phyloP scores from a whole-genome alignment of 2,329 filamentous ascomycete species.

The Grosmannia clavigera region DNA sequence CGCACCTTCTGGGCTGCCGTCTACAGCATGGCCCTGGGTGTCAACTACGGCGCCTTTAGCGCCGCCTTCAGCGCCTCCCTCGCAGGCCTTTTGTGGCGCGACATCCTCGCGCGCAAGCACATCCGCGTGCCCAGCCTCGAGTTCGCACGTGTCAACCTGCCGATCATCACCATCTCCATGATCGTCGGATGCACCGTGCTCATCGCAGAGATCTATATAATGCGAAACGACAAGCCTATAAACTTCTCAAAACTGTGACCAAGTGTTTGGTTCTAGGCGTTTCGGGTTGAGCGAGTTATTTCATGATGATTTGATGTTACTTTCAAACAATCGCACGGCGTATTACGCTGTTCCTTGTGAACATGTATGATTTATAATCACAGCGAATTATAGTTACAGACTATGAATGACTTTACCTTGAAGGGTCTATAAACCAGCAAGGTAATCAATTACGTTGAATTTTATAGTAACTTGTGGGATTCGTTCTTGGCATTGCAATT shows the following conservation, averaged over 20 bases:
- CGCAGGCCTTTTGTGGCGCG: conserved; percentile 59
- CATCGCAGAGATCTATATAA: conserved; percentile 51
- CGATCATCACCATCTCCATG: conserved; percentile 60
- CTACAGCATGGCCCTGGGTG: conserved; percentile 61
- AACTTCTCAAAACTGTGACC: not conserved
- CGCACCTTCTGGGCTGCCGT: conserved; percentile 63
- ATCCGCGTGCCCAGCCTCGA: conserved; percentile 52
- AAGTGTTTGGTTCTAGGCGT: too few species aligned
- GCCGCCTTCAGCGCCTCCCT: conserved; percentile 59
- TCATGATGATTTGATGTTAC: too few species aligned
- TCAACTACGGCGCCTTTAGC: conserved; percentile 66
- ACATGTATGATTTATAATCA: too few species aligned
- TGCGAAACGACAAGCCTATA: conserved; percentile 18
- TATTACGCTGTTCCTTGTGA: too few species aligned
- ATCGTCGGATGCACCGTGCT: conserved; percentile 48
- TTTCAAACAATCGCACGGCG: too few species aligned
- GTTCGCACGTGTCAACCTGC: conserved; percentile 56
- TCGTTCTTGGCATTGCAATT: too few species aligned
- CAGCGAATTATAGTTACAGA: too few species aligned
- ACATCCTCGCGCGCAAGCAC: conserved; percentile 56
- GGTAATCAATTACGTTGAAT: too few species aligned
- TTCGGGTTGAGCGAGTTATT: too few species aligned
- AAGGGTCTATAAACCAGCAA: too few species aligned
- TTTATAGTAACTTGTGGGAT: too few species aligned
- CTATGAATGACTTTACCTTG: too few species aligned